phyloP scores from a whole-genome alignment of 805 yeast species.

The Komagataella mondaviorum region DNA sequence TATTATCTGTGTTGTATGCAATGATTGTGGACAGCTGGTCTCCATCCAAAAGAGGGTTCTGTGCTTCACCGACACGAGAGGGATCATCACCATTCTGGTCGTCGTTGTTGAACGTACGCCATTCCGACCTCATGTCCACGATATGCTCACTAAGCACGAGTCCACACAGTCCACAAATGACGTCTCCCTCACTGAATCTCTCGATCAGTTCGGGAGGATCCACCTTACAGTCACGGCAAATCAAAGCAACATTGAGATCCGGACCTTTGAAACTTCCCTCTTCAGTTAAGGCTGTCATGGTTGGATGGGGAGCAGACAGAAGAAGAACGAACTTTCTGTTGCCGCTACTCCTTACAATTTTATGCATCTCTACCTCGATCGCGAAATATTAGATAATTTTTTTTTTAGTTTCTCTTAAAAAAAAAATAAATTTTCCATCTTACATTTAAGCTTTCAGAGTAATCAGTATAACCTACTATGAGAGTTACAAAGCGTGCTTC shows the following conservation, averaged over 20 bases:
- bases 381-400: background rate
- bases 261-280: conserved; percentile 37
- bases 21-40: conserved; percentile 89
- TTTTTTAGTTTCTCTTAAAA: background rate
- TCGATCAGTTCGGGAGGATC: conserved; percentile 93
- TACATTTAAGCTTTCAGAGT: background rate
- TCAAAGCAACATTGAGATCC: conserved; percentile 74
- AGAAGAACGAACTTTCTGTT: background rate
- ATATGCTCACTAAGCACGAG: conserved; percentile 82
- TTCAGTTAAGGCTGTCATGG: conserved; percentile 11
- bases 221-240: conserved; percentile 94
- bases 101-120: conserved; percentile 97
- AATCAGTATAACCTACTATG: background rate
- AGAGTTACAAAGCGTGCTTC: conserved; percentile 45
- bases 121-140: conserved; percentile 92
- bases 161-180: conserved; percentile 97
- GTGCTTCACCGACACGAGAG: conserved; percentile 97
- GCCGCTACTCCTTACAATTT: background rate
- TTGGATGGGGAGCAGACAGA: conserved; percentile 2
- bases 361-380: background rate
- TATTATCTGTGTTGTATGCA: conserved; percentile 74
- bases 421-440: background rate
- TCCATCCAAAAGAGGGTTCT: conserved; percentile 82
- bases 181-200: conserved; percentile 93
- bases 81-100: conserved; percentile 98